A percentile compares a stretch with the other conserved stretches of the same genome.
Evolutionary conservation across 345 rosid species (phyloP).

Genomic region (Erysimum cheiranthoides): DNA sequence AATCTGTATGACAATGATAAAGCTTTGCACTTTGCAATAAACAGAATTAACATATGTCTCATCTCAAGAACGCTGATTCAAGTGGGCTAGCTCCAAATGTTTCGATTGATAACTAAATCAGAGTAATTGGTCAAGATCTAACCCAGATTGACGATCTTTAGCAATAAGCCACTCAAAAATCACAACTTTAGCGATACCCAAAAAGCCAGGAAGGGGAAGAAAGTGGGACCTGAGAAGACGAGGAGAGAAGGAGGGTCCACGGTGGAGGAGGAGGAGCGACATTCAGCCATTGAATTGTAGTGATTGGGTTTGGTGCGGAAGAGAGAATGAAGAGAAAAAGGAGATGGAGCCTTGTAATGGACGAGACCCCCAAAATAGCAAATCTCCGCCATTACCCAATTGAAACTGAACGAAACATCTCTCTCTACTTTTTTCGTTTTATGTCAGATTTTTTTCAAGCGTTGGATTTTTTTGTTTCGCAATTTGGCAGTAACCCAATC

Average conservation of each 20-base stretch:
- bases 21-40: neutral
- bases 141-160: conserved; percentile 5
- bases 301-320: conserved; percentile 26
- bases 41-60: neutral
- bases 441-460: conserved; percentile 1
- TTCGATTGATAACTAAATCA: neutral
- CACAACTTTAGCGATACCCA: conserved; percentile 12
- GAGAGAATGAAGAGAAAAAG: conserved; percentile 24
- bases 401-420: conserved; percentile 21
- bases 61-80: neutral
- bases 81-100: neutral
- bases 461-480: conserved; percentile 6
- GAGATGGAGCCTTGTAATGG: conserved; percentile 40
- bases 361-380: conserved; percentile 40
- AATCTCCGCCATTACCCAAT: conserved; percentile 66
- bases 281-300: conserved; percentile 40
- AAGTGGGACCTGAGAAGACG: conserved; percentile 74
- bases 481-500: conserved; percentile 7
- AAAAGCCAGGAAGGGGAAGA: neutral
- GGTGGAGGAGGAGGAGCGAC: conserved; percentile 48
- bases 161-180: neutral
- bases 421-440: neutral
- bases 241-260: conserved; percentile 72
- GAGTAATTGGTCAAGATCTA: conserved; percentile 9
- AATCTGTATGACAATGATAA: neutral